Conservation (phyloP, 306 rosid genomes). For the Inga oerstediana region DNA sequence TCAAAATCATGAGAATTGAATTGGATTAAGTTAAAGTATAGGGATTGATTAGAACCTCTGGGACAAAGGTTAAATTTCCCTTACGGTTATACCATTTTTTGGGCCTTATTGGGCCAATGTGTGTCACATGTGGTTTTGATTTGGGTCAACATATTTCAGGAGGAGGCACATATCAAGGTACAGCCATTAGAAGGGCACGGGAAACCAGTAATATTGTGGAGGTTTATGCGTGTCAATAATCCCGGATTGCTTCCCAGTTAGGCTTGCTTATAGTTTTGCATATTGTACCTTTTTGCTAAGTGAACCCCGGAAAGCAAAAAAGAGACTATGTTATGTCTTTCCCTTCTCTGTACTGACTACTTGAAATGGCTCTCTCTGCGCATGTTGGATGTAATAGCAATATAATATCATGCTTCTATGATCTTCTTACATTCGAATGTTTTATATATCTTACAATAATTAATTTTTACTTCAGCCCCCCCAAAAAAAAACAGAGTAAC, state of each 20-base stretch:
- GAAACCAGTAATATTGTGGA: not conserved
- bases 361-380: not conserved
- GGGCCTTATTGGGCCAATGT: not conserved
- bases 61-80: too few species aligned
- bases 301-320: not conserved
- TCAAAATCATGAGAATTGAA: too few species aligned
- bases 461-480: too few species aligned
- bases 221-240: not conserved
- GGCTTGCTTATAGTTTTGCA: not conserved
- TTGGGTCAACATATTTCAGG: not conserved
- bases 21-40: accelerated
- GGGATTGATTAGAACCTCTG: too few species aligned
- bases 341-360: not conserved
- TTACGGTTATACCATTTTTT: not conserved
- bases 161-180: not conserved
- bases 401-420: not conserved
- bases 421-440: too few species aligned
- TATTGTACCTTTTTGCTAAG: not conserved
- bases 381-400: not conserved
- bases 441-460: too few species aligned
- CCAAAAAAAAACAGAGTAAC: not conserved
- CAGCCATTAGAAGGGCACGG: not conserved
- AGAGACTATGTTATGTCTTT: not conserved
- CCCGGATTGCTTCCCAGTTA: not conserved
- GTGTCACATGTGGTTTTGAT: not conserved